Conservation (phyloP, 2,329 filamentous ascomycete genomes). For the Elsinoe arachidis region DNA sequence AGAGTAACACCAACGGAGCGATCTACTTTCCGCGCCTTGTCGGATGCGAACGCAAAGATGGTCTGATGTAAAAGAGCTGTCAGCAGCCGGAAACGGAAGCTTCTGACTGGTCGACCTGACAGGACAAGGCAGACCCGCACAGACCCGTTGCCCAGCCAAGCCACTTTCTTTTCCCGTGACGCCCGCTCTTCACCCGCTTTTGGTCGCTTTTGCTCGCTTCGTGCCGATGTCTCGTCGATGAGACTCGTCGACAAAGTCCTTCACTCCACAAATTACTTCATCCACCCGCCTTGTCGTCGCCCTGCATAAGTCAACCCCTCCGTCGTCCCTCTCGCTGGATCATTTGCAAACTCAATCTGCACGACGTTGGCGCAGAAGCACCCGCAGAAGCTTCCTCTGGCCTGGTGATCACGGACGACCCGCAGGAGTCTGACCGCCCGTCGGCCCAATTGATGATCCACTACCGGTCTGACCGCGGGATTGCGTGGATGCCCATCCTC, state of each 20-base stretch:
- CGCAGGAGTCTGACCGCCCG: background rate
- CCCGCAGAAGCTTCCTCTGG: background rate
- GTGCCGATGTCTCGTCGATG: background rate
- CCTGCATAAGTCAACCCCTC: background rate
- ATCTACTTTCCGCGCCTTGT: conserved; percentile 1
- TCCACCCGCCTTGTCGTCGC: background rate
- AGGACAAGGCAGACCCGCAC: background rate
- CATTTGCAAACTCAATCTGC: conserved; percentile 6
- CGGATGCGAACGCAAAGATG: conserved; percentile 1
- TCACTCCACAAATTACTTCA: background rate
- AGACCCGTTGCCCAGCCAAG: background rate
- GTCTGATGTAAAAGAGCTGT: conserved; percentile 4
- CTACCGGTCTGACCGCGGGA: background rate
- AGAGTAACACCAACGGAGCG: background rate
- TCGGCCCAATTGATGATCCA: background rate
- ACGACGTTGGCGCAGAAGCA: background rate
- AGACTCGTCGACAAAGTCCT: too few species aligned
- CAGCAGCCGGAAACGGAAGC: conserved; percentile 1
- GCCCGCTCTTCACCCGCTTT: background rate
- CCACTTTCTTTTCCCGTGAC: background rate
- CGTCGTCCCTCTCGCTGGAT: background rate
- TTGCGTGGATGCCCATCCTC: background rate
- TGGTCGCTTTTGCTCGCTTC: background rate
- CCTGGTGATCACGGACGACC: background rate
- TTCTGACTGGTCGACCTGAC: background rate